Conservation (phyloP, 129 eudicot genomes). For the Tanacetum coccineum region DNA sequence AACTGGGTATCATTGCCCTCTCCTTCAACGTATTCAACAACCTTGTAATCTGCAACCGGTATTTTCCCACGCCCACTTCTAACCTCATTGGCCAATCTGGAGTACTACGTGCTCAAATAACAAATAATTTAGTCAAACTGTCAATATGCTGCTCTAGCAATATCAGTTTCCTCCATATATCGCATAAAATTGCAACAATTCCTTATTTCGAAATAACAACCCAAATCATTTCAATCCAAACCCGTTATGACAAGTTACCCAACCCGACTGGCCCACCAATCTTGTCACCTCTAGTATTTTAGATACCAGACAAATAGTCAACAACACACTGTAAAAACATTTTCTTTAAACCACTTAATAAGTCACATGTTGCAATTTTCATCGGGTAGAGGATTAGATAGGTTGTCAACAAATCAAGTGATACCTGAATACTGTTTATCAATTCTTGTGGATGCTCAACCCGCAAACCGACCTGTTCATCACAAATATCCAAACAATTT, state of each 20-base stretch:
- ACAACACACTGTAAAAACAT: too few species aligned
- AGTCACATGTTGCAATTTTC: background rate
- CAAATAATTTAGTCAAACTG: too few species aligned
- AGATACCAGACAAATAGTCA: too few species aligned
- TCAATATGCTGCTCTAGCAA: too few species aligned
- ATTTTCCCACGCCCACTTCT: constrained; percentile 80
- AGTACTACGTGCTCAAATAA: background rate
- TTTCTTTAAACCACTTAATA: background rate
- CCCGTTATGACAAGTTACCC: too few species aligned
- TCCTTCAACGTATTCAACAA: constrained; percentile 56
- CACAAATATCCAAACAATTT: constrained; percentile 89
- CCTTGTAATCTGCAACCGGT: constrained; percentile 98
- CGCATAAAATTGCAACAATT: constrained; percentile 5
- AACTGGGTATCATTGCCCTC: constrained; percentile 18
- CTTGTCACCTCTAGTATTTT: too few species aligned
- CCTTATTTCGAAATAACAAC: too few species aligned
- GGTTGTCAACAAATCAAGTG: background rate
- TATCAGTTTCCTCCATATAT: background rate
- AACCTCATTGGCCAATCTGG: constrained; percentile 76
- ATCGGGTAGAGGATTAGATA: too few species aligned
- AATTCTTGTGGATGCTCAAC: constrained; percentile 95
- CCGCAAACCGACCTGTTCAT: too few species aligned
- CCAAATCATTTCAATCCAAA: too few species aligned
- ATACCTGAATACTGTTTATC: constrained; percentile 11
- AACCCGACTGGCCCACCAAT: too few species aligned